Base-by-base conservation (phyloP, 148 eudicot species). In the Dysphania ambrosioides region DNA sequence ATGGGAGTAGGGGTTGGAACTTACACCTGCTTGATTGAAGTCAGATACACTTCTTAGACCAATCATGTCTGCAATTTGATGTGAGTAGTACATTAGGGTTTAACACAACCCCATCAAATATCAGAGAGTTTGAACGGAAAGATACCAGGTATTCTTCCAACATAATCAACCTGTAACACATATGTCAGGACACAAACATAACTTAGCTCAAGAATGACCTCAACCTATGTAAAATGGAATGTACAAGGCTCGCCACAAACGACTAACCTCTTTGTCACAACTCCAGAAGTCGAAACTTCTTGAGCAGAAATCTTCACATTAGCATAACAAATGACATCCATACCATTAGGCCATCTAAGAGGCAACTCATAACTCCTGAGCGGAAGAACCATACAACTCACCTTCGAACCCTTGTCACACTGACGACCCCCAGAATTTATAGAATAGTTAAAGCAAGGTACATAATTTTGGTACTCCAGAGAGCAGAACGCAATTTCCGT, bases 61-160 rank as follows among this genome's bases (percentile, higher is more conserved):
- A 66, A 95, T 87, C 97, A 95, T 95, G 80, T 92, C 97, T 62
- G 96, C 97, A 77, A 95, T 90, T 86, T 95, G 98, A 85, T 89
- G 97, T 0, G 97, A 82, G 75, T 95, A 95, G 79, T n/a, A n/a
- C n/a, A n/a, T 95, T 97, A 82, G 92, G 93, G n/a, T n/a, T n/a
- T n/a, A n/a, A n/a, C n/a, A n/a, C n/a, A 56, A 95, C 87, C 31
- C 91, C 91, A 82, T 95, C 98, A 81, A 89, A 84, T 79, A 87
- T 87, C 57, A 84, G 82, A 38, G n/a, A 85, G 64, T 83, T 90
- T 27, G 97, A 90, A 72, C 89, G 92, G 51, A 95, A 95, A 2
- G 98, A 88, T 61, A 95, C 88, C 79, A 92, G 98, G 47, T 92
- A 91, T 59, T 95, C 98, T 44, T 95, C 98, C 75, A 91, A 86